Evolutionary conservation across 352 stramenopile genomes (phyloP).

Genomic region (Globisporangium paroecandrum): DNA sequence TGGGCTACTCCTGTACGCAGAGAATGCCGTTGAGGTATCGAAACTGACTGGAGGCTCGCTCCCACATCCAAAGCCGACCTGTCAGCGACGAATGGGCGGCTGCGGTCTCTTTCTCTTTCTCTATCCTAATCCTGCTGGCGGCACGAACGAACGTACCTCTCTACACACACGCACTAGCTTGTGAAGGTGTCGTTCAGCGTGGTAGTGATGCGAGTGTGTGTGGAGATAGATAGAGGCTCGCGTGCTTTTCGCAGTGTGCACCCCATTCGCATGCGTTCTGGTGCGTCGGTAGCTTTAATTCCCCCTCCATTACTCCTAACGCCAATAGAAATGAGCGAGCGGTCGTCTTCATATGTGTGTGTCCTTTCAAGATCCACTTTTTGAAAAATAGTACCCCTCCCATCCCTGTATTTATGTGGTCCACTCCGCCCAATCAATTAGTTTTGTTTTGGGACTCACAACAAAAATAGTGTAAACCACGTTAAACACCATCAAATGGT

Average conservation of each 20-base stretch:
- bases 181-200: neutral
- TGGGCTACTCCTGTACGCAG: neutral
- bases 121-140: neutral
- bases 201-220: too few relatives aligned
- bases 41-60: neutral
- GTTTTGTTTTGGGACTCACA: too few relatives aligned
- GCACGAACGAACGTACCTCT: neutral
- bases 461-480: neutral
- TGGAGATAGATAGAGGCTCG: neutral
- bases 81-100: neutral
- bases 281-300: neutral
- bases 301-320: neutral
- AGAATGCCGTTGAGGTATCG: neutral
- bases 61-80: neutral
- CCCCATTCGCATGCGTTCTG: neutral
- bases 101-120: neutral
- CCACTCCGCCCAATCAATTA: neutral
- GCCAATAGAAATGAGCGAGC: neutral
- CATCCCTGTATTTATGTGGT: neutral
- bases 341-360: neutral
- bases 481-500: neutral
- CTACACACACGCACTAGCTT: neutral
- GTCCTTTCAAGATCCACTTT: slow-evolving; percentile 7
- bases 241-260: neutral
- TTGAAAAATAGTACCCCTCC: neutral